phyloP scores from a whole-genome alignment of 306 rosid genomes.

The Prunus kanzakura region DNA sequence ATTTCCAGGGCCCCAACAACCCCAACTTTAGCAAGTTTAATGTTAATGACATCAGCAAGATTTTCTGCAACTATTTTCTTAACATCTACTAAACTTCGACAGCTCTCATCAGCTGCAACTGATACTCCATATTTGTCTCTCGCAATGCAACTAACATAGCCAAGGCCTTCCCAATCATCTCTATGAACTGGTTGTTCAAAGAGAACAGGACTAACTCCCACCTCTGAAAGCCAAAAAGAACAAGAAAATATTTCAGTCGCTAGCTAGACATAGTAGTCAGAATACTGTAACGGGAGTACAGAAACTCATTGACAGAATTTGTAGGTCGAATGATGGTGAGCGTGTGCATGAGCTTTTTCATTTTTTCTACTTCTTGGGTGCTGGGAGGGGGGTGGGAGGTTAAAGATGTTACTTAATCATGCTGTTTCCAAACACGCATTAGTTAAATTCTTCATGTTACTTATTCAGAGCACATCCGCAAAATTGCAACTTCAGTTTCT shows the following conservation, averaged over 20 bases:
- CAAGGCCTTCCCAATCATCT: conserved; percentile 99
- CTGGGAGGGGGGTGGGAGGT: neutral
- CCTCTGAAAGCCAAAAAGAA: conserved; percentile 40
- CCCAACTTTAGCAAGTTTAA: conserved; percentile 87
- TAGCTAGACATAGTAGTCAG: neutral
- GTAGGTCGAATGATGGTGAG: neutral
- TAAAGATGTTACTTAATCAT: neutral
- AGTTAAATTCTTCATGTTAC: neutral
- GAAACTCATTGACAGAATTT: neutral
- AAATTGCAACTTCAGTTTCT: neutral
- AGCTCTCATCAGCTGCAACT: conserved; percentile 97
- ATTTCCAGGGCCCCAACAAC: conserved; percentile 80
- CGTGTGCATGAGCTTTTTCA: neutral
- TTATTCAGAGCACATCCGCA: conserved; percentile 16
- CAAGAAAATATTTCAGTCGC: conserved; percentile 3
- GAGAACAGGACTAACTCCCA: conserved; percentile 77
- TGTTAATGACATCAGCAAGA: conserved; percentile 75
- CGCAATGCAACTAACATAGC: conserved; percentile 55
- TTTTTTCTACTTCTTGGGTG: neutral
- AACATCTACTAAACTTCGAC: conserved; percentile 64
- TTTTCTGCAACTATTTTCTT: conserved; percentile 64
- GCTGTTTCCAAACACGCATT: neutral
- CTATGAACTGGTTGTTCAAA: conserved; percentile 94
- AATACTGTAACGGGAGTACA: too few species aligned
- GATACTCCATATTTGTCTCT: conserved; percentile 72